Evolutionary conservation across 192 early-diverging fungal species (phyloP).

Genomic region (Entomortierella lignicola): DNA sequence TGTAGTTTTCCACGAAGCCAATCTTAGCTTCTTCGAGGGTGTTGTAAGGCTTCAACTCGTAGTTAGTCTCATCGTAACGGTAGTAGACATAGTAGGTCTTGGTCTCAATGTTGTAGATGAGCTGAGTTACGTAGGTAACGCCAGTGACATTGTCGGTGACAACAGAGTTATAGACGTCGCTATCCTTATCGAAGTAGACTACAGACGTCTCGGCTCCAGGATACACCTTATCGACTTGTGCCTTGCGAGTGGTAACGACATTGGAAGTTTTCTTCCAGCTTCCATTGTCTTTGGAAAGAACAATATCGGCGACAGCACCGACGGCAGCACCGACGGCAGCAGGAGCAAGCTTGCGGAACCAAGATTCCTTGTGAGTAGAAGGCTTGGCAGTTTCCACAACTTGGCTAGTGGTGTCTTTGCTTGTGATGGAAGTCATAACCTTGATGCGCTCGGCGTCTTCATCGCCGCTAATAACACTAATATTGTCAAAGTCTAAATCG

Average conservation of each 20-base stretch:
- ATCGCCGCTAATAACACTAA: conserved; percentile 3
- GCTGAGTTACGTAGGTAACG: conserved; percentile 11
- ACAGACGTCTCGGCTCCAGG: conserved; percentile 29
- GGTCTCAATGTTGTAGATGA: conserved; percentile 6
- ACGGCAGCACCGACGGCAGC: no score
- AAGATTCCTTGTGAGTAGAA: conserved; percentile 29
- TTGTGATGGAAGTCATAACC: no score
- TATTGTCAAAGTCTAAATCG: conserved; percentile 4
- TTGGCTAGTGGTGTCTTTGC: no score
- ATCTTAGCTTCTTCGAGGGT: conserved; percentile 17
- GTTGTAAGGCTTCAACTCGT: conserved; percentile 15
- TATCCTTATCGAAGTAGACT: conserved; percentile 39
- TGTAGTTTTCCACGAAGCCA: conserved; percentile 12
- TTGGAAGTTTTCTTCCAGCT: conserved; percentile 36
- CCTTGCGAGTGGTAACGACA: conserved; percentile 42
- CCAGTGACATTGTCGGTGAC: conserved; percentile 15
- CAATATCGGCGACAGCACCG: conserved; percentile 15
- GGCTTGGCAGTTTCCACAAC: conserved; percentile 8
- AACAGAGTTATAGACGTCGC: conserved; percentile 27
- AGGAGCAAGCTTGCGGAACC: conserved; percentile 21
- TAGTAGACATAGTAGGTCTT: conserved; percentile 17
- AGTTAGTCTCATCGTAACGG: conserved; percentile 19
- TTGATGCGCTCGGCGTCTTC: not conserved
- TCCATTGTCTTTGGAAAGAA: conserved; percentile 15
- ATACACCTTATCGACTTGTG: conserved; percentile 16